phyloP scores from a whole-genome alignment of 305 asterid genomes.

The Fraxinus albicans region DNA sequence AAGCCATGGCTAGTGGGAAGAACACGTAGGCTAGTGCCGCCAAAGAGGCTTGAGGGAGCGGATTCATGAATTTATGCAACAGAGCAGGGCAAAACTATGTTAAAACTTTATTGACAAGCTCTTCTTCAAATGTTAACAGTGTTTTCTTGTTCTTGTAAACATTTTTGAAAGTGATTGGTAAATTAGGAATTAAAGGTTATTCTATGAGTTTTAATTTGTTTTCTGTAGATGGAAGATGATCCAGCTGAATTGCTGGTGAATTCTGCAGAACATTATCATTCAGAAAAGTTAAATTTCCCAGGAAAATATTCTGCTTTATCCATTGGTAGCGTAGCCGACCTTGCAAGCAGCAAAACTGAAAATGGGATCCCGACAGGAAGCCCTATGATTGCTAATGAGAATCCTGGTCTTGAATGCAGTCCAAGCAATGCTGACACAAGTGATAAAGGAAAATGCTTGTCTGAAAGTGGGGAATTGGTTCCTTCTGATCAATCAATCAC shows the following conservation, averaged over 20 bases:
- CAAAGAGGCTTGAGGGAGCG: neutral
- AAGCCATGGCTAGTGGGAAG: neutral
- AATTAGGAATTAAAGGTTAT: slow-evolving; percentile 27
- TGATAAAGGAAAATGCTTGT: slow-evolving; percentile 47
- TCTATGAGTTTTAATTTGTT: slow-evolving; percentile 24
- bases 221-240: slow-evolving; percentile 71
- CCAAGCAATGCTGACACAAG: slow-evolving; percentile 36
- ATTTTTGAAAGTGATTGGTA: slow-evolving; percentile 9
- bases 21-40: neutral
- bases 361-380: slow-evolving; percentile 44
- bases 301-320: slow-evolving; percentile 38
- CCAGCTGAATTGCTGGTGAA: slow-evolving; percentile 61
- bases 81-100: neutral
- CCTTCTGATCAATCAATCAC: slow-evolving; percentile 30
- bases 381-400: slow-evolving; percentile 31
- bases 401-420: slow-evolving; percentile 35
- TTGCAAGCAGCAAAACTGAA: slow-evolving; percentile 36
- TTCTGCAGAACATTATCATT: slow-evolving; percentile 43
- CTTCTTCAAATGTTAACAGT: neutral
- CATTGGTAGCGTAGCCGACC: slow-evolving; percentile 34
- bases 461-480: slow-evolving; percentile 55
- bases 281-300: slow-evolving; percentile 45
- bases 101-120: neutral
- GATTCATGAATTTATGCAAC: neutral
- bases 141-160: slow-evolving; percentile 13